Evolutionary conservation across 1,139 yeast genomes (phyloP), one percentile per base, ranked within the genome.

Genomic region (Hanseniaspora gamundiae): DNA sequence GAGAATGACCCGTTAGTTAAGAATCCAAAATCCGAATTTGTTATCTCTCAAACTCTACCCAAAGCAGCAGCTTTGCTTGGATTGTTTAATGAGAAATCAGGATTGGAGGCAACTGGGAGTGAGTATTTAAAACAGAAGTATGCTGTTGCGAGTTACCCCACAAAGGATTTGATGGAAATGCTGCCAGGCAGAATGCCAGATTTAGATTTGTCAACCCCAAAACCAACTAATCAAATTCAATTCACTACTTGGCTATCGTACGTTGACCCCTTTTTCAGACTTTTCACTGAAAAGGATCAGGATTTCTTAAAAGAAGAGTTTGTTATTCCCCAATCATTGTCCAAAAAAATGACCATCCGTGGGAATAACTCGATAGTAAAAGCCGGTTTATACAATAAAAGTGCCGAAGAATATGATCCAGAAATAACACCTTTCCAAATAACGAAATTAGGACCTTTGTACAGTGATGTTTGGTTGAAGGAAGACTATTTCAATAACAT

Each of bases 161-260:
- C 78, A 26, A 71, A 70, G 39, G 95, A 88, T 57, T 66, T 93
- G 39, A 71, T 76, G 52, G 82, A 79, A 45, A 62, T 82, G 49
- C 68, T 93, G 36, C 95, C 98, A 0, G 99, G 98, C 2, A 75
- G 70, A 33, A 80, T 87, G 24, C 98, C 98, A 9, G 78, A 83
- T 59, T 74, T 73, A 45, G 98, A 91, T 60, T 87, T 84, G 55
- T 81, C 95, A 9, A 77, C 79, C 49, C 78, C 78, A 20, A 88
- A 88, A 55, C 96, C 96, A 7, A 66, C 86, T 2, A 88, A 85
- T 60, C 98, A 91, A 64, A 94, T 91, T 19, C 96, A 87, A 56
- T 87, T 84, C 60, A 72, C 86, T 16, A 88, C 98, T 0, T 93
- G 85, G 60, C 81, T 85, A 50, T 67, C 91, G 1, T 86, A 82